These are phyloP conservation scores for Trypanosoma cruzi DNA, from an alignment of 208 protist species.

Conservation along the genomic window DNA sequence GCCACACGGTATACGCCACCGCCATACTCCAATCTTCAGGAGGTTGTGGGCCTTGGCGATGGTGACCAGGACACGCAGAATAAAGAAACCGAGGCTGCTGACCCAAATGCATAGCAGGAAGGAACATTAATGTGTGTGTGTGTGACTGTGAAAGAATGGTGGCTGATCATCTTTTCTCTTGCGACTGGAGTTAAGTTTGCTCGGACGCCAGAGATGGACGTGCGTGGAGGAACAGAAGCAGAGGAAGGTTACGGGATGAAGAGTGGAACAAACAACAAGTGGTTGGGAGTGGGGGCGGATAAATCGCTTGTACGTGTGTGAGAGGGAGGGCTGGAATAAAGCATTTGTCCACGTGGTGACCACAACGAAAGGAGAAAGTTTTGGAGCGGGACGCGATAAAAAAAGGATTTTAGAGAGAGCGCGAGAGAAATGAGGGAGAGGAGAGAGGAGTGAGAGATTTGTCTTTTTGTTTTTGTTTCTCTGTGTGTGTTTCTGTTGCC, in stretches of 20 bases:
- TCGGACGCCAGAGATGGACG: neutral
- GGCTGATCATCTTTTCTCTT: neutral
- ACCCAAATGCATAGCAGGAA: neutral
- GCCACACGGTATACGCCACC: conserved; percentile 84
- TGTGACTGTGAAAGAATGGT: neutral
- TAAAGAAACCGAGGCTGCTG: conserved; percentile 1
- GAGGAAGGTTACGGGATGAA: neutral
- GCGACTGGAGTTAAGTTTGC: too few relatives aligned
- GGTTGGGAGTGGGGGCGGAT: neutral
- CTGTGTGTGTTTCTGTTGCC: neutral
- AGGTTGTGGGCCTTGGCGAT: conserved; percentile 55
- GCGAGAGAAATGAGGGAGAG: conserved; percentile 6
- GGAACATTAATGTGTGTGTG: neutral
- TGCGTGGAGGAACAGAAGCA: conserved; percentile 1
- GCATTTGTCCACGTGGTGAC: neutral
- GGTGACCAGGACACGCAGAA: conserved; percentile 2
- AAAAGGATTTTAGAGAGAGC: neutral
- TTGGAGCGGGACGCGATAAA: neutral
- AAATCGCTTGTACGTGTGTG: neutral
- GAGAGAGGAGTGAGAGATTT: neutral
- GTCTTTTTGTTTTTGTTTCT: too few relatives aligned
- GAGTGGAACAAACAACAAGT: neutral
- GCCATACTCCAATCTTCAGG: conserved; percentile 68
- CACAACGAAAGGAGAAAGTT: conserved; percentile 3
- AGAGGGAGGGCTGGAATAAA: neutral